A percentile compares a stretch with the other conserved stretches of the same genome.
Conservation (phyloP, 1,284 basidiomycete genomes). For the Rhodotorula sp. region DNA sequence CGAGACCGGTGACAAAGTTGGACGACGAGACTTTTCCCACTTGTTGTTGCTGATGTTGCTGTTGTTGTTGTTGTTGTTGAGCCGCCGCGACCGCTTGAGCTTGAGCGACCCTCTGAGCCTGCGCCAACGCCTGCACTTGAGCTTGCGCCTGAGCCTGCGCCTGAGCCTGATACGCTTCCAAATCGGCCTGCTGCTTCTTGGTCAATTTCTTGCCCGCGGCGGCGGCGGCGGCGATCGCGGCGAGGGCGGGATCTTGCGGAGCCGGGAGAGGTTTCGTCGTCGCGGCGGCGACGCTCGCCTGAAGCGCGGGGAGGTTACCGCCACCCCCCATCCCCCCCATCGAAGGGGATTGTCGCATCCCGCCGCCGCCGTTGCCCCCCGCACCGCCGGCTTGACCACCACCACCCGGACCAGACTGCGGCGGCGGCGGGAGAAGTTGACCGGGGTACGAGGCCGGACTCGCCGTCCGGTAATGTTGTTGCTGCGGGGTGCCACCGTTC, state of each 20-base stretch:
- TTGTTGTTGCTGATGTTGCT: neutral
- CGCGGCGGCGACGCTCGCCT: neutral
- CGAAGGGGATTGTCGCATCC: slow-evolving; percentile 7
- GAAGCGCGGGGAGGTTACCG: neutral
- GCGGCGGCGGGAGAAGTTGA: neutral
- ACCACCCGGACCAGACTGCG: neutral
- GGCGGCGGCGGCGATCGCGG: slow-evolving; percentile 2
- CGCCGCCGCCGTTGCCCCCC: neutral
- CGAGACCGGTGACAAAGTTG: neutral
- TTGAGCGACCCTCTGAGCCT: slow-evolving; percentile 20
- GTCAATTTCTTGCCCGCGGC: slow-evolving; percentile 31
- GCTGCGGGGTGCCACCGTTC: neutral
- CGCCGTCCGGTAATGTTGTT: slow-evolving; percentile 11
- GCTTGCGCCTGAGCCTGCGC: slow-evolving; percentile 19
- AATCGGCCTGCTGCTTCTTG: slow-evolving; percentile 33
- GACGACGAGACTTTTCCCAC: neutral
- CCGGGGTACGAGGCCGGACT: slow-evolving; percentile 1
- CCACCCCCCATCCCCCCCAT: neutral
- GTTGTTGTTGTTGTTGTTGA: neutral
- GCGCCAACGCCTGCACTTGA: slow-evolving; percentile 12
- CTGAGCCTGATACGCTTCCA: slow-evolving; percentile 5
- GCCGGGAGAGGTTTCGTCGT: neutral
- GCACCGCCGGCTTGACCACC: neutral
- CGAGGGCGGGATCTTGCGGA: slow-evolving; percentile 1
- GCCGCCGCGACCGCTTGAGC: slow-evolving; percentile 11